Evolutionary conservation across 2,329 filamentous ascomycete species (phyloP), one percentile per base, ranked within the genome.

Genomic region (Xylariomycetidae sp.): DNA sequence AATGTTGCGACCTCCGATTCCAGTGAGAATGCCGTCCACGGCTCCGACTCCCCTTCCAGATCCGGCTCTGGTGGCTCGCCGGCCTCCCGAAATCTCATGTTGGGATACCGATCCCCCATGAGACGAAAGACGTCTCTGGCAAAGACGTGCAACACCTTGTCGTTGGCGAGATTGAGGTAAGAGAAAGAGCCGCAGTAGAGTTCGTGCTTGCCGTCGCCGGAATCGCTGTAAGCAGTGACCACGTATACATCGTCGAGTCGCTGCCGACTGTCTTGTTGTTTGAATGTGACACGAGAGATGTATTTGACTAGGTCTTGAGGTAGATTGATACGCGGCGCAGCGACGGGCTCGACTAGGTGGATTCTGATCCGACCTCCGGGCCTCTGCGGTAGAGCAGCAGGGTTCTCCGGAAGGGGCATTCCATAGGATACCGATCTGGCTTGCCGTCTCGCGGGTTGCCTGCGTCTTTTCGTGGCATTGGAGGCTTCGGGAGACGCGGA

Each of bases 171-270:
- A 8, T 30, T 16, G 11, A 30, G 26, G 11, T 4, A 9, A 17
- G 26, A 30, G 19, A 35, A 35, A 12, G 33, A 30, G 5, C 33
- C 33, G 18, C 27, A 35, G 14, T 35, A 35, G 13, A 35, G 16
- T 20, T 35, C 17, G 8, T 12, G 14, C 2, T 18, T 25, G 7
- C 25, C 13, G 6, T 16, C 5, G 16, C 22, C 27, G n/a, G 23
- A 14, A 8, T 33, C 19, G 19, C 30, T 35, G 18, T 30, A 30
- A 25, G 33, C 33, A 11, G 33, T 35, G 6, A 35, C 33, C 19
- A 30, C 27, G 19, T 35, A 30, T 12, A 27, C 26, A 25, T 30
- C 27, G 4, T 6, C 13, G 6, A 5, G 15, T 11, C 27, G 3
- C 5, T 6, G 27, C 7, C 15, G 5, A n/a, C 8, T 11, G 10